Conservation (phyloP, 225 moss, liverwort and hornwort genomes). For the Sphagnum tenellum region DNA sequence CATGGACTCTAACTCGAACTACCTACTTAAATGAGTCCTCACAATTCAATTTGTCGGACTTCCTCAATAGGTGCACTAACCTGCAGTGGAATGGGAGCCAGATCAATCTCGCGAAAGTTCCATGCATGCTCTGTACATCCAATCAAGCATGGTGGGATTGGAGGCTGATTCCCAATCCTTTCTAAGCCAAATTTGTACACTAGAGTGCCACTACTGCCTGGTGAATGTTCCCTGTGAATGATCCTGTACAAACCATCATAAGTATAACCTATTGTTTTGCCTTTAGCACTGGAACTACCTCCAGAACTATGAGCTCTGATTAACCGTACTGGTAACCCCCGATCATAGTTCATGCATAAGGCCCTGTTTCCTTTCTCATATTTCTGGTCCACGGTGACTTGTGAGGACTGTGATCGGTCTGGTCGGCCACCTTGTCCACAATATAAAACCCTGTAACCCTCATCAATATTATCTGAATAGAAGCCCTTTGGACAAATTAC, state of each 20-base stretch:
- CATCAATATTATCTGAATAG: conserved; percentile 39
- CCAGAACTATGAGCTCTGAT: no score
- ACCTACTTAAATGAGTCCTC: no score
- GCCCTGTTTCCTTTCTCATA: conserved; percentile 45
- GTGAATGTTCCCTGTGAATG: conserved; percentile 6
- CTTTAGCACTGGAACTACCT: no score
- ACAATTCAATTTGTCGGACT: no score
- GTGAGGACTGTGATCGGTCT: conserved; percentile 28
- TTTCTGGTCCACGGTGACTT: conserved; percentile 29
- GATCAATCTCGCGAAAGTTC: conserved; percentile 9
- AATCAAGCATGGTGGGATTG: conserved; percentile 23
- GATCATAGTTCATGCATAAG: conserved; percentile 24
- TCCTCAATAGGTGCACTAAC: no score
- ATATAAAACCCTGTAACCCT: conserved; percentile 25
- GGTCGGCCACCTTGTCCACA: conserved; percentile 56
- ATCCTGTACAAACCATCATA: conserved; percentile 43
- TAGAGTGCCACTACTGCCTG: conserved; percentile 20
- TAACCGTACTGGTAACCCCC: conserved; percentile 36
- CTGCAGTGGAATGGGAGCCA: no score
- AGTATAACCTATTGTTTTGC: conserved; percentile 19
- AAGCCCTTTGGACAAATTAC: conserved; percentile 39
- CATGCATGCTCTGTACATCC: conserved; percentile 35
- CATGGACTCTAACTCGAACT: no score
- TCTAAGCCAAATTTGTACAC: conserved; percentile 29
- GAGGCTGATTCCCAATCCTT: conserved; percentile 33